These are phyloP conservation scores for Paspalum notatum DNA, from an alignment of 176 grass and related monocot species.

Conservation along the genomic window DNA sequence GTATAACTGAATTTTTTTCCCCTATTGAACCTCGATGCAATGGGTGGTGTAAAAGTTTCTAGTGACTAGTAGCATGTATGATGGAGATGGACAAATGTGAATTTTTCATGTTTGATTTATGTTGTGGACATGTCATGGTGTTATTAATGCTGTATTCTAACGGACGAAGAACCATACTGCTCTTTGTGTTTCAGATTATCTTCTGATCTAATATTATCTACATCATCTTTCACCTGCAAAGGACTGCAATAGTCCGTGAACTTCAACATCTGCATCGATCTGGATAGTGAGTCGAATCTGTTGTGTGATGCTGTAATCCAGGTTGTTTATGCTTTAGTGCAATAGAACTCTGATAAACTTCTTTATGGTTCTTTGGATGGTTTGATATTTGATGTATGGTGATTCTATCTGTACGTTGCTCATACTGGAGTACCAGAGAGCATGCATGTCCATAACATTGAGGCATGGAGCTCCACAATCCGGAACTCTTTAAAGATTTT, in stretches of 20 bases:
- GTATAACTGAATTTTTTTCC: neutral
- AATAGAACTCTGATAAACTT: neutral
- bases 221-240: neutral
- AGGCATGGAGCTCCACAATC: neutral
- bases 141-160: neutral
- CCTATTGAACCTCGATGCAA: neutral
- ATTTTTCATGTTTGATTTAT: neutral
- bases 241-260: neutral
- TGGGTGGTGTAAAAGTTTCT: neutral
- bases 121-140: neutral
- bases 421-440: neutral
- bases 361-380: neutral
- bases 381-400: slow-evolving; percentile 5
- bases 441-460: neutral
- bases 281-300: neutral
- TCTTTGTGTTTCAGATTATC: neutral
- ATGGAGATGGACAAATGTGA: neutral
- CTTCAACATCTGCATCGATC: neutral
- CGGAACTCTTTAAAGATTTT: neutral
- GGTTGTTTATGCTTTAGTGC: neutral
- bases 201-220: neutral
- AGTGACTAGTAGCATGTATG: neutral
- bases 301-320: neutral
- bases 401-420: neutral
- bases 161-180: neutral